A percentile compares a stretch with the other conserved stretches of the same genome.
Evolutionary conservation across 441 rosid genomes (phyloP).

Genomic region (Isatis lusitanica): DNA sequence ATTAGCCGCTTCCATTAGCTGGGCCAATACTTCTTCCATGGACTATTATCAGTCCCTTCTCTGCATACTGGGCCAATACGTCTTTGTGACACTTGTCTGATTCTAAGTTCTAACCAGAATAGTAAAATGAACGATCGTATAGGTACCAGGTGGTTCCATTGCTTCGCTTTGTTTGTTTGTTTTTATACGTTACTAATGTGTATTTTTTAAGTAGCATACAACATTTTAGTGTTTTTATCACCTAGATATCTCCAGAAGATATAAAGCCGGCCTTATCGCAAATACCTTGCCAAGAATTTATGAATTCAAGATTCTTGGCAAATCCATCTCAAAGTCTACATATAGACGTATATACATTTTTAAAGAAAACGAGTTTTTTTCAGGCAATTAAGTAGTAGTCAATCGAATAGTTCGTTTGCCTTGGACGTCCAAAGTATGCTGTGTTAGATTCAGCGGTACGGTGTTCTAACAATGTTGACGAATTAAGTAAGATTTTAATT

Average conservation of each 20-base stretch:
- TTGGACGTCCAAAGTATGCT: background rate
- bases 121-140: background rate
- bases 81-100: background rate
- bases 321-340: background rate
- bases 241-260: background rate
- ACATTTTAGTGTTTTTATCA: background rate
- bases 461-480: background rate
- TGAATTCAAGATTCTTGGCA: background rate
- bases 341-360: background rate
- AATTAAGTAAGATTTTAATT: background rate
- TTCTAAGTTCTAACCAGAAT: background rate
- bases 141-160: background rate
- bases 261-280: background rate
- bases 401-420: background rate
- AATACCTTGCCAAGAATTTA: background rate
- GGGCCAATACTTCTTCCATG: slow-evolving; percentile 12
- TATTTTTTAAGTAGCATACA: background rate
- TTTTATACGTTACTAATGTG: background rate
- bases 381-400: background rate
- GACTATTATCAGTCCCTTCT: background rate
- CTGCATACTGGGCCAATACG: background rate
- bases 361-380: too few relatives aligned
- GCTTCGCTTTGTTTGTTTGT: background rate
- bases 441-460: background rate
- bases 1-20: background rate